Evolutionary conservation across 1,139 yeast species (phyloP).

Genomic region (Taiozyma sp.): DNA sequence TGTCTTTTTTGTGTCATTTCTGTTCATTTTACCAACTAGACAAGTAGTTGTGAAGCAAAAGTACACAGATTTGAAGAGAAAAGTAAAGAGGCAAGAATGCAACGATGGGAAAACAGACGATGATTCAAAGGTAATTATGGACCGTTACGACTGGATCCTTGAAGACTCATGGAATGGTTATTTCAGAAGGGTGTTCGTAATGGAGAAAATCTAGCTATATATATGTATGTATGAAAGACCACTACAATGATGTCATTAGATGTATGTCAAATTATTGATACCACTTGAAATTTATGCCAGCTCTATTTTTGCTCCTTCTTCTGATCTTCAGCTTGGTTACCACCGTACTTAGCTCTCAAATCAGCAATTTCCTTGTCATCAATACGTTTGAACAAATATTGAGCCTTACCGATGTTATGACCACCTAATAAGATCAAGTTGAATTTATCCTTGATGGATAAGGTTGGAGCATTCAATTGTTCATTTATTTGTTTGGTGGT

Average conservation of each 20-base stretch:
- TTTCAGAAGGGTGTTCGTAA: slow-evolving; percentile 15
- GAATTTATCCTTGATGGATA: slow-evolving; percentile 73
- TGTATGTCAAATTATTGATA: neutral
- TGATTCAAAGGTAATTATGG: neutral
- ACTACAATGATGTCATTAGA: neutral
- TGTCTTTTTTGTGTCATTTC: slow-evolving; percentile 28
- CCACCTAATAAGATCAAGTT: slow-evolving; percentile 65
- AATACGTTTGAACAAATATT: slow-evolving; percentile 85
- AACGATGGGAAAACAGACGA: neutral
- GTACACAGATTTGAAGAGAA: neutral
- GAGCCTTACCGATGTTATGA: slow-evolving; percentile 87
- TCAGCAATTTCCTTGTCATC: slow-evolving; percentile 83
- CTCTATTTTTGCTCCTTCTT: slow-evolving; percentile 1
- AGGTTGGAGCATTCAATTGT: slow-evolving; percentile 78
- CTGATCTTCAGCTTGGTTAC: slow-evolving; percentile 35
- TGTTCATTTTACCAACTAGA: slow-evolving; percentile 5
- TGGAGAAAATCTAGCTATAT: slow-evolving; percentile 11
- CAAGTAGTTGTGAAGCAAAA: neutral
- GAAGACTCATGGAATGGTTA: slow-evolving; percentile 2
- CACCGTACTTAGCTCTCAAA: slow-evolving; percentile 88
- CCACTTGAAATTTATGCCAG: neutral
- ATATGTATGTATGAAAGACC: neutral
- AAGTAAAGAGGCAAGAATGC: neutral
- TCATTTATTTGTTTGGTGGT: slow-evolving; percentile 63
- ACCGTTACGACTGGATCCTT: slow-evolving; percentile 10